Base-by-base conservation (phyloP, 2,329 filamentous ascomycete species). In the Calonectria pteridis region DNA sequence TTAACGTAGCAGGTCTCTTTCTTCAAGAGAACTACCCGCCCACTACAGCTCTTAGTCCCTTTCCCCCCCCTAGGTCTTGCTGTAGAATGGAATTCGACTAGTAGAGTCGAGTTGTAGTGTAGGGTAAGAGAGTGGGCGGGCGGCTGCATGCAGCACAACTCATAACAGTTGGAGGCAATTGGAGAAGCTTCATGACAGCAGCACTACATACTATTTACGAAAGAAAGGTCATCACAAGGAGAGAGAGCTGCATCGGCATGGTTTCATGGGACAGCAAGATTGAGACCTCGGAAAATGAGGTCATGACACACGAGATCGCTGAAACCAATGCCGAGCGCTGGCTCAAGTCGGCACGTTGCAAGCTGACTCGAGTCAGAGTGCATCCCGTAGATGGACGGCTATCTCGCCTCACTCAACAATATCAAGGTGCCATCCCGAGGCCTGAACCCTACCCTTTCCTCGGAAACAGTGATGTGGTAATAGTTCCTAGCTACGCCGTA, bases 331-430 rank as follows among this genome's bases (percentile, higher is more conserved):
- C 55, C 55, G 23, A 59, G 33, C n/a, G 33, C 33, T 59, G 13
- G 59, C 40, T 23, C 37, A 64, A 64, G 49, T 62, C 18, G 23
- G 11, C 23, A 29, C 26, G 23, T 37, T 62, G 33, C 55, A 62
- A 62, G 55, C 43, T 62, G 63, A 35, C 43, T 66, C 31, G 35
- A 40, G 20, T 16, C 55, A 23, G n/a, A 40, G 33, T 18, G 33
- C 33, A 59, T 28, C n/a, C n/a, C 4, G 55, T 59, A 13, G 33
- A 26, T 35, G 14, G 49, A 18, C 40, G 43, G 53, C 50, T 69
- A 63, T 69, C 53, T 63, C 67, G 55, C 37, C 28, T 68, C 35
- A 51, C 23, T 26, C 35, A 63, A 35, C 43, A 46, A 13, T n/a
- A 37, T 62, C 20, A 51, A 23, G 37, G 33, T 26, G 4, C 20